Percentiles rank a stretch among this genome's conserved stretches.
phyloP scores from a whole-genome alignment of 768 basidiomycete species.

The Russula earlei region DNA sequence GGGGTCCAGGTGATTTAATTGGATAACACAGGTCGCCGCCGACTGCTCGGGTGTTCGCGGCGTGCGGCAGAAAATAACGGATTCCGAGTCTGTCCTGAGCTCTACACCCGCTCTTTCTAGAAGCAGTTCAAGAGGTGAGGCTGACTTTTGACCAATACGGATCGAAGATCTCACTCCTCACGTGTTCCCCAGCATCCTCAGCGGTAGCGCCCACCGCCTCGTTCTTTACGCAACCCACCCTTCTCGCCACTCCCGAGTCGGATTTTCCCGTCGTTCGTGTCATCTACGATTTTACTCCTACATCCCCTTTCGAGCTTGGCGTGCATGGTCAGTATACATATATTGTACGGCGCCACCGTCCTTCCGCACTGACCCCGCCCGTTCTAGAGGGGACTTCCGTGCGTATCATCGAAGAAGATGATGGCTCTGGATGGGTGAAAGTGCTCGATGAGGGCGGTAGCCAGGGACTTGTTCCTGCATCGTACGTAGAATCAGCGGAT shows the following conservation, averaged over 20 bases:
- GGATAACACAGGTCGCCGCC: conserved; percentile 51
- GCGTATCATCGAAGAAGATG: conserved; percentile 66
- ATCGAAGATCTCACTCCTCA: conserved; percentile 14
- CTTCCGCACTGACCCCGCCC: neutral
- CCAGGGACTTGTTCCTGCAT: conserved; percentile 76
- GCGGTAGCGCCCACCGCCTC: conserved; percentile 39
- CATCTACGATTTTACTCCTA: conserved; percentile 64
- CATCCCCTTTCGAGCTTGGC: conserved; percentile 68
- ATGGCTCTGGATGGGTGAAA: conserved; percentile 83
- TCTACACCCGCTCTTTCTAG: conserved; percentile 29
- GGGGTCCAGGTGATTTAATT: conserved; percentile 2
- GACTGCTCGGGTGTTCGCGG: conserved; percentile 41
- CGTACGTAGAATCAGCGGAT: conserved; percentile 48
- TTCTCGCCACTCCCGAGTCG: conserved; percentile 34
- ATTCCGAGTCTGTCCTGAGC: conserved; percentile 23
- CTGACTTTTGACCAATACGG: conserved; percentile 3
- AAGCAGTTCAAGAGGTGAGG: conserved; percentile 24
- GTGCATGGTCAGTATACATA: conserved; percentile 42
- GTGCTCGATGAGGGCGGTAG: conserved; percentile 48
- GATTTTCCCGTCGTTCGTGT: conserved; percentile 47
- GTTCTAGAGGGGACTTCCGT: conserved; percentile 52
- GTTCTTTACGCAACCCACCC: conserved; percentile 40
- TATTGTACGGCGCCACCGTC: neutral
- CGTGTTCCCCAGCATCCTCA: conserved; percentile 18
- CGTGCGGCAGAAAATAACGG: conserved; percentile 18